Percentiles rank a stretch among this genome's conserved stretches.
phyloP scores from a whole-genome alignment of 495 filamentous ascomycete genomes.

The Aspergillus panamensis region DNA sequence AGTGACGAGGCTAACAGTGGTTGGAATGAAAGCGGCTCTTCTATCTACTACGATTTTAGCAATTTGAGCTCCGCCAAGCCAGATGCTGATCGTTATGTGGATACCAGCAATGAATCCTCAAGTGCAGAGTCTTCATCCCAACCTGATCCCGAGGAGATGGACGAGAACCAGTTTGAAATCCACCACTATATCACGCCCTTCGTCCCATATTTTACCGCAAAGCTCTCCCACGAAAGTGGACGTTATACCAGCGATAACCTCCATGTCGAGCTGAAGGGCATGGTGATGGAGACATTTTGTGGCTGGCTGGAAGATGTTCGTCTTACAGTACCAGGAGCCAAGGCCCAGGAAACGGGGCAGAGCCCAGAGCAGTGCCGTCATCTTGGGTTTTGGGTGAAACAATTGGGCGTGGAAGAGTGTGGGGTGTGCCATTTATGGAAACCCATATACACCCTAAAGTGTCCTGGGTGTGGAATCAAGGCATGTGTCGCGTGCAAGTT shows the following conservation, averaged over 20 bases:
- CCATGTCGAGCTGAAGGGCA: conserved; percentile 25
- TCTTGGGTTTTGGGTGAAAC: conserved; percentile 31
- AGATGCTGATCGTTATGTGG: background rate
- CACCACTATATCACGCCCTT: conserved; percentile 19
- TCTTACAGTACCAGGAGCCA: conserved; percentile 13
- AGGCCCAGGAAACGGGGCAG: background rate
- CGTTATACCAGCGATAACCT: conserved; percentile 30
- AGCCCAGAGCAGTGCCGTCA: conserved; percentile 26
- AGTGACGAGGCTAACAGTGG: background rate
- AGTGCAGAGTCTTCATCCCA: background rate
- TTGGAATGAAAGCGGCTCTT: background rate
- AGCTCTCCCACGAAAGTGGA: conserved; percentile 21
- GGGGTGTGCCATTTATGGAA: conserved; percentile 29
- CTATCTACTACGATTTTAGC: conserved; percentile 14
- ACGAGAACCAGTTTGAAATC: background rate
- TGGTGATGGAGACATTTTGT: conserved; percentile 30
- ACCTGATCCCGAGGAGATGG: background rate
- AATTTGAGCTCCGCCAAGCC: background rate
- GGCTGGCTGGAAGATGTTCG: conserved; percentile 27
- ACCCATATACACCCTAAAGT: conserved; percentile 33
- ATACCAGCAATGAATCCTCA: background rate
- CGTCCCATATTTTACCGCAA: conserved; percentile 26
- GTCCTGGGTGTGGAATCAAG: conserved; percentile 31
- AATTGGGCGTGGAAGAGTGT: conserved; percentile 23
- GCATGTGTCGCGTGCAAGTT: conserved; percentile 39